Conservation (phyloP, 2,329 filamentous ascomycete genomes). For the Clonostachys sp. region DNA sequence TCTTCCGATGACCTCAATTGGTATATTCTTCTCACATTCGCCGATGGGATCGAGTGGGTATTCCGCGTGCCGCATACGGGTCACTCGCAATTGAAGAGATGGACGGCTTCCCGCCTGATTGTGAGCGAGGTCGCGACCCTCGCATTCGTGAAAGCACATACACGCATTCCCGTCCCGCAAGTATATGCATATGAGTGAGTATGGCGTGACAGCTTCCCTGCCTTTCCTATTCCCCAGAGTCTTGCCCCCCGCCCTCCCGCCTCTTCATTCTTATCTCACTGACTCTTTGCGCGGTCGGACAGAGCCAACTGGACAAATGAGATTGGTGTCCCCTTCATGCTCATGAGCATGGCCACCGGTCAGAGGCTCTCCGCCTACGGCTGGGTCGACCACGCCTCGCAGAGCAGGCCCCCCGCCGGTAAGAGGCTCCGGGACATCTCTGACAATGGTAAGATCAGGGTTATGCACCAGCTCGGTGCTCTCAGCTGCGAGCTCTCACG, state of each 20-base stretch:
- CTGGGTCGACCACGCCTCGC: conserved; percentile 4
- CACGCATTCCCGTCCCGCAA: conserved; percentile 8
- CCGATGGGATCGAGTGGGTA: conserved; percentile 11
- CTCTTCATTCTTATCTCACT: neutral
- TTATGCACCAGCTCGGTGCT: conserved; percentile 11
- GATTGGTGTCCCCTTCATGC: conserved; percentile 14
- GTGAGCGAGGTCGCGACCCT: conserved; percentile 12
- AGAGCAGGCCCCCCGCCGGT: no score
- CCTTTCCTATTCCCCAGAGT: no score
- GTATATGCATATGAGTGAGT: conserved; percentile 13
- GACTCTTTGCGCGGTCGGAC: conserved; percentile 3
- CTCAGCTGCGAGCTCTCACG: conserved; percentile 8
- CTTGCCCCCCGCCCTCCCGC: no score
- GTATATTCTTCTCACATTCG: conserved; percentile 11
- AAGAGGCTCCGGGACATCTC: conserved; percentile 2
- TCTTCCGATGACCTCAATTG: conserved; percentile 11
- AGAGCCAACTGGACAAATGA: conserved; percentile 5
- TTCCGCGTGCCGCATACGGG: conserved; percentile 9
- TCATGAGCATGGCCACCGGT: conserved; percentile 12
- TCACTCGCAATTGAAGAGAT: neutral
- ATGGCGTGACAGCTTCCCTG: neutral
- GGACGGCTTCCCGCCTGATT: conserved; percentile 7
- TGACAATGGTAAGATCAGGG: conserved; percentile 6
- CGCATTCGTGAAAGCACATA: conserved; percentile 7
- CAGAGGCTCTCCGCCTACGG: conserved; percentile 9